Evolutionary conservation across 148 eudicot species (phyloP).

Genomic region (Pharnaceum exiguum): DNA sequence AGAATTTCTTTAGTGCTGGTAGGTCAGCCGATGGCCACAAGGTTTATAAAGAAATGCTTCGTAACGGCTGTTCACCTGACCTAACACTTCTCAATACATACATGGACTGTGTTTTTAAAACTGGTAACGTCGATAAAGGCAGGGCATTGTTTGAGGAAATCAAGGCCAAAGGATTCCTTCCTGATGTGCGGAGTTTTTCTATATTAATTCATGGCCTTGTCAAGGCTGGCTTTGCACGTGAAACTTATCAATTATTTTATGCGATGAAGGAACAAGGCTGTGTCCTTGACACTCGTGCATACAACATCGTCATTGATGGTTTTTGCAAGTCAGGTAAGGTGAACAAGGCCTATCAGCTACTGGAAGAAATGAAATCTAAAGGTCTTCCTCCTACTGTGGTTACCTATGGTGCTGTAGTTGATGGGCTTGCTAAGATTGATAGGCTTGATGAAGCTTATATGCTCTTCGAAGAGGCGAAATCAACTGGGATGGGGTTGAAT

Average conservation of each 20-base stretch:
- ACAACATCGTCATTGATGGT: conserved; percentile 82
- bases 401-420: conserved; percentile 87
- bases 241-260: conserved; percentile 67
- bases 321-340: conserved; percentile 88
- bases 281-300: conserved; percentile 71
- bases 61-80: conserved; percentile 64
- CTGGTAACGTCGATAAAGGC: conserved; percentile 82
- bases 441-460: conserved; percentile 98
- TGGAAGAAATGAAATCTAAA: conserved; percentile 91
- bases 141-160: conserved; percentile 78
- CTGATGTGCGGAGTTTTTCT: conserved; percentile 83
- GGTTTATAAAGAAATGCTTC: conserved; percentile 86
- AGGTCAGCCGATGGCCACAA: conserved; percentile 86
- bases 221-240: conserved; percentile 84
- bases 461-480: conserved; percentile 98
- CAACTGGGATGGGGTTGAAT: conserved; percentile 59
- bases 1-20: conserved; percentile 62
- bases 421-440: conserved; percentile 95
- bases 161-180: conserved; percentile 52
- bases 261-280: conserved; percentile 86
- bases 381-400: conserved; percentile 73
- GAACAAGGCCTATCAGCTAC: conserved; percentile 85
- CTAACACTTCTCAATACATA: conserved; percentile 78
- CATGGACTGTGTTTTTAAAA: conserved; percentile 92
- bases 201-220: conserved; percentile 84